These are phyloP conservation scores for Trichophaea hybrida DNA, from an alignment of 2,329 filamentous ascomycete species.

Conservation along the genomic window DNA sequence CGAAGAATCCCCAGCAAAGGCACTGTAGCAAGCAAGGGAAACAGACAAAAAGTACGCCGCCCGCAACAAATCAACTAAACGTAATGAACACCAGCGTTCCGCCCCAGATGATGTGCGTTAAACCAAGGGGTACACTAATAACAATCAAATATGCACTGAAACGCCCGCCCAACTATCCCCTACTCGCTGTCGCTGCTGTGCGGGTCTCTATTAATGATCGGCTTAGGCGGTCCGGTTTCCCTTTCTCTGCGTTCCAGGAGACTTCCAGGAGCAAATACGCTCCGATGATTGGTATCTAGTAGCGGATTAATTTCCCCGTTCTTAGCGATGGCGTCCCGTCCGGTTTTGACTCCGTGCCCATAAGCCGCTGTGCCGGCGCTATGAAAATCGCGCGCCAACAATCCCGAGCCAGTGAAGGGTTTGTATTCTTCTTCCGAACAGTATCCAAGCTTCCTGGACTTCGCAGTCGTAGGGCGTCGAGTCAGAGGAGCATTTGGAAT, in stretches of 20 bases:
- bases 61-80: not conserved
- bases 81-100: not conserved
- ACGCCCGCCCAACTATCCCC: not conserved
- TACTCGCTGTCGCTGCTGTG: conserved; percentile 11
- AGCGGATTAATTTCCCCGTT: conserved; percentile 19
- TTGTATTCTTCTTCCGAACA: conserved; percentile 1
- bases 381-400: conserved; percentile 16
- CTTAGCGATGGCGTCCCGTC: conserved; percentile 14
- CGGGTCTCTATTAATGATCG: conserved; percentile 21
- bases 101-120: not conserved
- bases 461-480: conserved; percentile 8
- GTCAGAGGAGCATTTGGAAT: not conserved
- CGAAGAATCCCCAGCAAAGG: not conserved
- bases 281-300: conserved; percentile 9
- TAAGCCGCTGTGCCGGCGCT: conserved; percentile 13
- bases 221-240: conserved; percentile 11
- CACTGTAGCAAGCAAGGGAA: not conserved
- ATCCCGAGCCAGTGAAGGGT: conserved; percentile 21
- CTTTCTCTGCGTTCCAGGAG: conserved; percentile 22
- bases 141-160: not conserved
- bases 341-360: conserved; percentile 18
- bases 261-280: conserved; percentile 22
- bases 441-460: not conserved
- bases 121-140: not conserved
- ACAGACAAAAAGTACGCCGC: not conserved